Evolutionary conservation across 495 filamentous ascomycete species (phyloP), one percentile per base, ranked within the genome.

Genomic region (Evansstolkia leycettana): DNA sequence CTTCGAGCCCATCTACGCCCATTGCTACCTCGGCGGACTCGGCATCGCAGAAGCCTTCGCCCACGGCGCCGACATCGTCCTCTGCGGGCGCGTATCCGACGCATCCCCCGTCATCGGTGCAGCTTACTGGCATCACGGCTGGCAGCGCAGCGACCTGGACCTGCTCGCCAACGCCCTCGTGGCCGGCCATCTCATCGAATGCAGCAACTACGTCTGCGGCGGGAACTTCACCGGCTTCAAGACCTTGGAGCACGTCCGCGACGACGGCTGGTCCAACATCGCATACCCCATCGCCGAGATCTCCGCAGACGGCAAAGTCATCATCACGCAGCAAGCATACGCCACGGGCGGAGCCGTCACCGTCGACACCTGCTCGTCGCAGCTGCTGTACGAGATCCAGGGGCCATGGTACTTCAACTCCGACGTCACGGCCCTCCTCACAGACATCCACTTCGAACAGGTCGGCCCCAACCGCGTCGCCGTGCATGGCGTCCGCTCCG

Each of bases 261-360:
- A 57, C 0, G 56, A 46, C 28, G 39, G 42, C 14, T 68, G 65
- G 55, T 36, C 59, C 2, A 60, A 76, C 41, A 62, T 74, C 34
- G 71, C 68, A 11, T 75, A 67, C 38, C 70, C 70, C 5, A 72
- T 77, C 31, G 75, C 70, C n/a, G 73, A 74, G 40, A 69, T 76
- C 36, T 60, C 52, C 14, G 34, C 46, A 1, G 57, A 62, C 31
- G 73, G 73, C 5, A 45, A 54, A 2, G 64, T 62, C 15, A 47
- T 70, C 24, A 64, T 65, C 46, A 65, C 62, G 30, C 64, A 61
- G 41, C 62, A 65, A 31, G 43, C 37, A 8, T 41, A 55, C 34
- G 30, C 50, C 5, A 56, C 45, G 1, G 58, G 58, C 0, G 62
- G 62, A 20, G 32, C 49, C 5, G 58, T 53, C 24, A 70, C 61